Conservation (phyloP, 108 stramenopile species). For the Discostella pseudostelligera region DNA sequence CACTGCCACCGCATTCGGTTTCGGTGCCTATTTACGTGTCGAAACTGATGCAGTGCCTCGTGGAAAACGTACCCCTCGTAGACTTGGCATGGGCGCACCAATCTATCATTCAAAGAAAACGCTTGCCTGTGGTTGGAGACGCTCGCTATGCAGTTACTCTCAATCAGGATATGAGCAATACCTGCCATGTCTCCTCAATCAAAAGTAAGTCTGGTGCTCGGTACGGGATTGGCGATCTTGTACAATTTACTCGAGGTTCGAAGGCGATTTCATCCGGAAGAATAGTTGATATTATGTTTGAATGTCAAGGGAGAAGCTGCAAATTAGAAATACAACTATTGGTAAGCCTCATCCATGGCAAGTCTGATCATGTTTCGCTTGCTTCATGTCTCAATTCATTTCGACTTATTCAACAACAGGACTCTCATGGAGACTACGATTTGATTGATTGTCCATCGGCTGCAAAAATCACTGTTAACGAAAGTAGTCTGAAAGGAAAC, state of each 20-base stretch:
- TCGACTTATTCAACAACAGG: slow-evolving; percentile 1
- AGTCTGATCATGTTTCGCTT: background rate
- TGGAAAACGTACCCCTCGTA: slow-evolving; percentile 15
- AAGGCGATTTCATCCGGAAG: slow-evolving; percentile 28
- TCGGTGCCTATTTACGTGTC: slow-evolving; percentile 33
- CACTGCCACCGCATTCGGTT: slow-evolving; percentile 31
- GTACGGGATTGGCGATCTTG: slow-evolving; percentile 37
- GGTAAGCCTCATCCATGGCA: slow-evolving; percentile 11
- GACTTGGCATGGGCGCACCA: slow-evolving; percentile 47
- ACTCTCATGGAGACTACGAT: slow-evolving; percentile 20
- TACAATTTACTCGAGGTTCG: slow-evolving; percentile 28
- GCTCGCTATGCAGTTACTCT: slow-evolving; percentile 22
- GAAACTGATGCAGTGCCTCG: slow-evolving; percentile 23
- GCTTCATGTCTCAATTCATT: background rate
- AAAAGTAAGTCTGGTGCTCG: slow-evolving; percentile 26
- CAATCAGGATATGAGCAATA: slow-evolving; percentile 1
- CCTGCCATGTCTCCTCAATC: slow-evolving; percentile 27
- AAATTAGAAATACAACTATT: slow-evolving; percentile 34
- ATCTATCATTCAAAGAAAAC: slow-evolving; percentile 39
- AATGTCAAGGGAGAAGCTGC: slow-evolving; percentile 13
- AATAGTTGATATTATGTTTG: slow-evolving; percentile 27
- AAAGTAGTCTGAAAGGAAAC: slow-evolving; percentile 33
- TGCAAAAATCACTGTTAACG: slow-evolving; percentile 24
- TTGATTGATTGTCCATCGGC: slow-evolving; percentile 35
- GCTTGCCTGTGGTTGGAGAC: slow-evolving; percentile 31